Conservation (phyloP, 106 monocot species). For the Apostasia ramifera region DNA sequence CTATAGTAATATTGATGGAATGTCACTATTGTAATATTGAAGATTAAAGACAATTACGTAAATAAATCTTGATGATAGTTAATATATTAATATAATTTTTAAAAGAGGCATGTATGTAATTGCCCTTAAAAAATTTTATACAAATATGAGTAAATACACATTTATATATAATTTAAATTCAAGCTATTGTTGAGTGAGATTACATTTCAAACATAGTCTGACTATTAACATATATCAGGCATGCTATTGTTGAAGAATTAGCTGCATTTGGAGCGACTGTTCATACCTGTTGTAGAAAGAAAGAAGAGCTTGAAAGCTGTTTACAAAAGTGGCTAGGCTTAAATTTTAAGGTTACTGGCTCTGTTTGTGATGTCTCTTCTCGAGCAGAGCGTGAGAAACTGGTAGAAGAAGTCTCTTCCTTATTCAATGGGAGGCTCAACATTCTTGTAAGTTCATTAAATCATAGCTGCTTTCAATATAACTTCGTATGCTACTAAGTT, state of each 20-base stretch:
- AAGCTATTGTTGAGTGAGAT: too few relatives aligned
- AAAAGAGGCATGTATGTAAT: too few relatives aligned
- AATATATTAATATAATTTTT: too few relatives aligned
- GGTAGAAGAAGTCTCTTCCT: conserved; percentile 8
- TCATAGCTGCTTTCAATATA: not conserved
- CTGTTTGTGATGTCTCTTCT: conserved; percentile 36
- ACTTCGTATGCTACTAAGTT: not conserved
- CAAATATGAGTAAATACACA: not conserved
- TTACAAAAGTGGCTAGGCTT: conserved; percentile 22
- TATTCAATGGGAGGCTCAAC: conserved; percentile 42
- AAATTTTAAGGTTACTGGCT: conserved; percentile 25
- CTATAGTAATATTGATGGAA: too few relatives aligned
- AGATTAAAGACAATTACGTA: too few relatives aligned
- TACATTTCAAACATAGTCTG: too few relatives aligned
- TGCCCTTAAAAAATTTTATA: not conserved
- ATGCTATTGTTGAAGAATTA: conserved; percentile 47
- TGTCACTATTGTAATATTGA: too few relatives aligned
- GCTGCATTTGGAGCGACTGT: conserved; percentile 27
- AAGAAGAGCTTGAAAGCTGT: conserved; percentile 32
- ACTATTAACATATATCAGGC: conserved; percentile 5
- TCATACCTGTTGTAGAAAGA: conserved; percentile 44
- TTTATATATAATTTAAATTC: too few relatives aligned
- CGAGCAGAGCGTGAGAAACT: conserved; percentile 26
- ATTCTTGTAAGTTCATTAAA: conserved; percentile 26
- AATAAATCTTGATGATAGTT: too few relatives aligned